Percentiles rank a stretch among this genome's conserved stretches.
Conservation (phyloP, 176 grass and related monocot genomes). For the Triticum timopheevii region DNA sequence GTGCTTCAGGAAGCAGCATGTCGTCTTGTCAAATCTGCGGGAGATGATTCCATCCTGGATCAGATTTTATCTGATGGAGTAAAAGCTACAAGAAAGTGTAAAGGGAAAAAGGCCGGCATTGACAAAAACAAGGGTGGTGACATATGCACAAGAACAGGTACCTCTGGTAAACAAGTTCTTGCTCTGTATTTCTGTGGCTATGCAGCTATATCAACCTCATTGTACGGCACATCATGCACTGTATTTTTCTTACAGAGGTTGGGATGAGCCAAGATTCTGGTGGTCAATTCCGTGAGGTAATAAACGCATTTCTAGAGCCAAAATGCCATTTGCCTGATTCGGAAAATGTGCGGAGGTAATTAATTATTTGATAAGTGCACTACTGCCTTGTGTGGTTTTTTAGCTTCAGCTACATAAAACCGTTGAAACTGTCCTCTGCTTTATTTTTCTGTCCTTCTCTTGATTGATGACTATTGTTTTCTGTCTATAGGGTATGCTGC, state of each 20-base stretch:
- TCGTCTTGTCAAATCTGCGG: conserved; percentile 81
- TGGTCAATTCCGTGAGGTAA: conserved; percentile 55
- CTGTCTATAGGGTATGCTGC: conserved; percentile 50
- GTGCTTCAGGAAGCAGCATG: conserved; percentile 80
- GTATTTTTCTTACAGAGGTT: conserved; percentile 42
- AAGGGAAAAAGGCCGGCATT: conserved; percentile 46
- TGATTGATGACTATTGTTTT: conserved; percentile 23
- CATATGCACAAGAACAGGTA: conserved; percentile 37
- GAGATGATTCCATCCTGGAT: conserved; percentile 70
- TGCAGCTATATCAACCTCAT: conserved; percentile 6
- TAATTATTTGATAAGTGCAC: conserved; percentile 23
- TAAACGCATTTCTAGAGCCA: conserved; percentile 85
- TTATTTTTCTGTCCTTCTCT: neutral
- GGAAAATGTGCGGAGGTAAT: conserved; percentile 70
- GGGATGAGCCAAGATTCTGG: conserved; percentile 33
- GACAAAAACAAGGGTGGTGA: conserved; percentile 43
- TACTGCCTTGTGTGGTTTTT: conserved; percentile 6
- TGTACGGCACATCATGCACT: neutral
- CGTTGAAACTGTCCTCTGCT: neutral
- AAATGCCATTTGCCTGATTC: conserved; percentile 91
- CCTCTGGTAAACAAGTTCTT: conserved; percentile 30
- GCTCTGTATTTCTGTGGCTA: neutral
- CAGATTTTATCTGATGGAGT: conserved; percentile 71
- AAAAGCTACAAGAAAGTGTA: conserved; percentile 58
- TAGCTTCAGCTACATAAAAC: neutral